Evolutionary conservation across 2,329 filamentous ascomycete genomes (phyloP).

Genomic region (Akanthomyces dipterigenus): DNA sequence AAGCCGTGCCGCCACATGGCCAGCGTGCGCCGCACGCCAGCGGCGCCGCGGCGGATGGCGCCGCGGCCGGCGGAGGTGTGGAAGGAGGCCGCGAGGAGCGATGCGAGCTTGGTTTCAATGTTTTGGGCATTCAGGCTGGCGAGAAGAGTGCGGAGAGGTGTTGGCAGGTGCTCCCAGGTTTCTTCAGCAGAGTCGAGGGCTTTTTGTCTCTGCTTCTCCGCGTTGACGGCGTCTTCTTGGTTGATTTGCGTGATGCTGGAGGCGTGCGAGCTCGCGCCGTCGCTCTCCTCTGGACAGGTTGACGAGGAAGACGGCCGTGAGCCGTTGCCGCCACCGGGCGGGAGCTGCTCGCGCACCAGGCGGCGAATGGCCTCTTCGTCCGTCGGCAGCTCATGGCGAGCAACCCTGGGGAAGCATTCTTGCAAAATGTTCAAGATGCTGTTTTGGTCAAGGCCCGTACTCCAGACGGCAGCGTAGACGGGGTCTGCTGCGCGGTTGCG

Average conservation of each 20-base stretch:
- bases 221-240: neutral
- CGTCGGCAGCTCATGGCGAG: conserved; percentile 8
- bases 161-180: conserved; percentile 13
- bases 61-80: conserved; percentile 13
- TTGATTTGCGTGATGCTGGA: neutral
- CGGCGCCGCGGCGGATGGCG: conserved; percentile 8
- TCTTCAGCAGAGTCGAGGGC: conserved; percentile 13
- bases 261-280: neutral
- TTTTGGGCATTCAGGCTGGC: conserved; percentile 14
- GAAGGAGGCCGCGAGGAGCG: conserved; percentile 9
- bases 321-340: neutral
- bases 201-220: neutral
- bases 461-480: conserved; percentile 15
- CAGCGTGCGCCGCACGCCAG: conserved; percentile 14
- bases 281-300: neutral
- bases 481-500: conserved; percentile 15
- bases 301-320: neutral
- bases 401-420: conserved; percentile 8
- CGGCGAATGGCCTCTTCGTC: conserved; percentile 13
- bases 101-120: conserved; percentile 13
- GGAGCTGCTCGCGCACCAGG: conserved; percentile 11
- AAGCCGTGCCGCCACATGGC: conserved; percentile 16
- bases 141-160: conserved; percentile 7
- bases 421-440: conserved; percentile 6
- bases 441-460: neutral